Evolutionary conservation across 345 rosid genomes (phyloP), one percentile per base, ranked within the genome.

Genomic region (Euphorbia peplus): DNA sequence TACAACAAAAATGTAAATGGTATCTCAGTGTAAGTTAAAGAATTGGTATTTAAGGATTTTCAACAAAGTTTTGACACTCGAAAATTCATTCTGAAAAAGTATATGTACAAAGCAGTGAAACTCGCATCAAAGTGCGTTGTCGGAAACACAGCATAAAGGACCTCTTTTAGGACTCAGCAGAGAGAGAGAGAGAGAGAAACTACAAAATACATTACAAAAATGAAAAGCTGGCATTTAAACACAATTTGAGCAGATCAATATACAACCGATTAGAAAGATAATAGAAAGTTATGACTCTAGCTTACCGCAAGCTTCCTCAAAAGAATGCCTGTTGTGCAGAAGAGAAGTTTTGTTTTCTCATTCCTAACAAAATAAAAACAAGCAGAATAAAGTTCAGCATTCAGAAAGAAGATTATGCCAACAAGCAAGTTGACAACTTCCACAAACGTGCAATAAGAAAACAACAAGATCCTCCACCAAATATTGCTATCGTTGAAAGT

Each of bases 311-410:
- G 86, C 77, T 80, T 90, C 79, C 98, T 89, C 76, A 93, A 69
- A 69, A 93, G 92, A 79, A 90, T 93, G 60, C 98, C 98, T 1
- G 97, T 93, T 35, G 98, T 93, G 73, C 97, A 93, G 75, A 90
- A 93, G 21, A 90, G 90, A 73, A 93, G 93, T 77, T 86, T 90
- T 73, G 97, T 93, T 77, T 78, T 86, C 54, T 90, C 90, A 82
- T 83, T 88, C 97, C 97, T 93, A 83, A 66, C 72, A 74, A 72
- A 70, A 64, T 52, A 73, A 60, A 60, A 15, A 51, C 30, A 58
- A 73, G 39, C 14, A 57, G 58, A 57, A 60, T 10, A 16, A 6
- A 11, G 15, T 56, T 67, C 6, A 60, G 32, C 26, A 41, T 18
- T 39, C 26, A 53, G 42, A 18, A 24, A 21, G 28, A 4, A 28